These are phyloP conservation scores for Penicillium cinerascens DNA, from an alignment of 495 filamentous ascomycete species.

Conservation along the genomic window DNA sequence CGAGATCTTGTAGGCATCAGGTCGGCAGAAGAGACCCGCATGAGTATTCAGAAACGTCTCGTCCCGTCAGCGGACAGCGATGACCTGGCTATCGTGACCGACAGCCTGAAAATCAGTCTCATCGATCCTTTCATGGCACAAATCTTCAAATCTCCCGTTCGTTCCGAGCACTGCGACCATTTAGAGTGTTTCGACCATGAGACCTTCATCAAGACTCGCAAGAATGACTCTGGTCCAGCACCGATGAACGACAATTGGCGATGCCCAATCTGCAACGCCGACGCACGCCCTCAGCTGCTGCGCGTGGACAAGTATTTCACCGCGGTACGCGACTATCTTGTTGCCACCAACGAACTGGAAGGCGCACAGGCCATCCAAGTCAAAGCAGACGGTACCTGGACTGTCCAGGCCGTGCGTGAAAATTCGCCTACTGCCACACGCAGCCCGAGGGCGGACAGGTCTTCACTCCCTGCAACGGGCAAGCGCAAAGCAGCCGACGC, in stretches of 20 bases:
- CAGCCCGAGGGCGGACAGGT: neutral
- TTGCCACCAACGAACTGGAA: conserved; percentile 28
- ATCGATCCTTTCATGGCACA: conserved; percentile 69
- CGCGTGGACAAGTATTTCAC: conserved; percentile 67
- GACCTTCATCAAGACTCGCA: conserved; percentile 67
- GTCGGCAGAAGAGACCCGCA: conserved; percentile 28
- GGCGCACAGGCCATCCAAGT: conserved; percentile 57
- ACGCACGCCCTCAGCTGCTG: conserved; percentile 68
- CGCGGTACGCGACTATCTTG: conserved; percentile 51
- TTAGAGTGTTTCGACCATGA: conserved; percentile 86
- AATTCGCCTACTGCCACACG: neutral
- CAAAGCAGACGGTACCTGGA: conserved; percentile 57
- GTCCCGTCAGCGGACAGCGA: conserved; percentile 50
- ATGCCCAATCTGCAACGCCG: conserved; percentile 73
- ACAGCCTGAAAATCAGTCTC: conserved; percentile 65
- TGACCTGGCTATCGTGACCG: conserved; percentile 61
- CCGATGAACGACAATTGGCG: conserved; percentile 70
- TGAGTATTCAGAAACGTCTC: conserved; percentile 39
- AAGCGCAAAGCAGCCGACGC: conserved; percentile 18
- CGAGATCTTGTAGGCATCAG: conserved; percentile 34
- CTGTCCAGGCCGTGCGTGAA: conserved; percentile 32
- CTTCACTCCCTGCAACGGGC: neutral
- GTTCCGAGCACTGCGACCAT: conserved; percentile 61
- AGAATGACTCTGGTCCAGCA: conserved; percentile 44
- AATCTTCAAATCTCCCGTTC: conserved; percentile 68